Percentiles rank a stretch among this genome's conserved stretches.
phyloP scores from a whole-genome alignment of 2,329 filamentous ascomycete genomes.

The Penicillium decumbens region DNA sequence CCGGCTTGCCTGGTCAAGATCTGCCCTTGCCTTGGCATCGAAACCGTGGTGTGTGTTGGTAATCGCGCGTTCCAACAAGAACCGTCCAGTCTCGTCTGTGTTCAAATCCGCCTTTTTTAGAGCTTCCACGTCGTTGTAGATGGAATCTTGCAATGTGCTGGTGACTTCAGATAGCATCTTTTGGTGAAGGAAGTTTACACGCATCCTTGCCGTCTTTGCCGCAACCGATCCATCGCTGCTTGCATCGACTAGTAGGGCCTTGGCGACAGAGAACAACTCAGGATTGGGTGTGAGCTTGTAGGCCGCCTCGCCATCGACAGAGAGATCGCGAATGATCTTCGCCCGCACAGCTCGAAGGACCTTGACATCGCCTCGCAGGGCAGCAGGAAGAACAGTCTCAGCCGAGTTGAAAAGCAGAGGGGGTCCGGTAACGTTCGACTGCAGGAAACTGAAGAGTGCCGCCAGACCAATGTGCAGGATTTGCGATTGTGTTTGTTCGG shows the following conservation, averaged over 20 bases:
- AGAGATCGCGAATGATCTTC: conserved; percentile 63
- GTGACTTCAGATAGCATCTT: conserved; percentile 61
- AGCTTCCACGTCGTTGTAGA: conserved; percentile 56
- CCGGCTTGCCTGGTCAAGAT: conserved; percentile 63
- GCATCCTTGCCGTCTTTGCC: conserved; percentile 59
- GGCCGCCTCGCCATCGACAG: conserved; percentile 77
- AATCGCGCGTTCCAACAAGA: conserved; percentile 75
- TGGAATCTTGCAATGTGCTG: conserved; percentile 54
- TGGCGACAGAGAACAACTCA: conserved; percentile 76
- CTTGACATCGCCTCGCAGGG: conserved; percentile 36
- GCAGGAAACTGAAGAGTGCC: conserved; percentile 72
- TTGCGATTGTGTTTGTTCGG: conserved; percentile 34
- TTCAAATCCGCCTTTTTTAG: conserved; percentile 44
- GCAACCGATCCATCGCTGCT: conserved; percentile 38
- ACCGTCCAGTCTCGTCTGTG: conserved; percentile 58
- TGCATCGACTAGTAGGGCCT: conserved; percentile 52
- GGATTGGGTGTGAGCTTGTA: conserved; percentile 80
- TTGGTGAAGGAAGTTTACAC: conserved; percentile 70
- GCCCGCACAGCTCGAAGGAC: conserved; percentile 48
- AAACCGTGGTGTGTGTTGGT: conserved; percentile 80
- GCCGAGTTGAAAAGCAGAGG: conserved; percentile 59
- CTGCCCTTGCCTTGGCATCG: conserved; percentile 67
- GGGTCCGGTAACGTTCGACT: conserved; percentile 83
- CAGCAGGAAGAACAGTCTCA: conserved; percentile 47
- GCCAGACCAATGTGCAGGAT: conserved; percentile 59